These are phyloP conservation scores for Carex scoparia DNA, from an alignment of 176 grass and related monocot species.

Conservation along the genomic window DNA sequence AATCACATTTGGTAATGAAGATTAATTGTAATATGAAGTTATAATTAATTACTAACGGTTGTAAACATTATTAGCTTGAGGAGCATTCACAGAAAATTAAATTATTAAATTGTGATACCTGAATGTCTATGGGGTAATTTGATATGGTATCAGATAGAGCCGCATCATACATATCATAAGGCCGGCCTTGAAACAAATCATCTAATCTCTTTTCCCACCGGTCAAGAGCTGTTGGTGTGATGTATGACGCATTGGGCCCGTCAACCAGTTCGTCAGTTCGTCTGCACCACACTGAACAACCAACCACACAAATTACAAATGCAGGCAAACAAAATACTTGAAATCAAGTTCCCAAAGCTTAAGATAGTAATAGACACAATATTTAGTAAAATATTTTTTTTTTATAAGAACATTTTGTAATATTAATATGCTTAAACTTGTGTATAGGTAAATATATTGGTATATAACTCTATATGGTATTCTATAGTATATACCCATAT, in stretches of 20 bases:
- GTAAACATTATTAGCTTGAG: background rate
- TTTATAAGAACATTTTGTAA: background rate
- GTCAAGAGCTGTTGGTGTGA: conserved; percentile 75
- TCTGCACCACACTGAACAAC: conserved; percentile 81
- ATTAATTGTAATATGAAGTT: background rate
- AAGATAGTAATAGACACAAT: background rate
- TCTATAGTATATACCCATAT: background rate
- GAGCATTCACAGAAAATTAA: background rate
- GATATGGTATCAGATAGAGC: conserved; percentile 66
- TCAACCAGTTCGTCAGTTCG: conserved; percentile 97
- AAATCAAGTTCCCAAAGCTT: background rate
- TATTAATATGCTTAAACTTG: background rate
- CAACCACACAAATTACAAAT: background rate
- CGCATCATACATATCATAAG: conserved; percentile 85
- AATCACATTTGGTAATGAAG: background rate
- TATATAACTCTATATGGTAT: too few relatives aligned
- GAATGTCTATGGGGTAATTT: conserved; percentile 81
- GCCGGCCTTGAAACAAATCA: conserved; percentile 67
- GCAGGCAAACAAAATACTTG: background rate
- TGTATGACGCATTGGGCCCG: conserved; percentile 85
- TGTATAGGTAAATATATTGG: background rate
- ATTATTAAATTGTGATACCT: conserved; percentile 39
- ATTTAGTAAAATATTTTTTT: background rate
- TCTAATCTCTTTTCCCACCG: conserved; percentile 79
- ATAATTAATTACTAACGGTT: background rate